These are phyloP conservation scores for Tetrapisispora arboricola DNA, from an alignment of 805 yeast species.

Conservation along the genomic window DNA sequence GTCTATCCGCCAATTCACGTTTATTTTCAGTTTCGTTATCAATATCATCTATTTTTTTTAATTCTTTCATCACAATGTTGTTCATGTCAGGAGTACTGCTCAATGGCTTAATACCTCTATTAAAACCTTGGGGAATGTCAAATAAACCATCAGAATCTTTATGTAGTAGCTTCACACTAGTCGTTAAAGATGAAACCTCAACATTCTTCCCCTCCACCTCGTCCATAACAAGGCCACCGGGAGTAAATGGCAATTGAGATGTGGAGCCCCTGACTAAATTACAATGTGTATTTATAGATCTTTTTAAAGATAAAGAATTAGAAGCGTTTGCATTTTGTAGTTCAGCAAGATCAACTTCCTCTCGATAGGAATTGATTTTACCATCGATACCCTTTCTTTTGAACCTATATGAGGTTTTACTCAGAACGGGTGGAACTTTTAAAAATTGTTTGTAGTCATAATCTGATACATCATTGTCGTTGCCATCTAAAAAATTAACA, in stretches of 20 bases:
- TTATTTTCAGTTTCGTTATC: constrained; percentile 29
- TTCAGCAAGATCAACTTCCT: constrained; percentile 43
- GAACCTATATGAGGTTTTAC: constrained; percentile 57
- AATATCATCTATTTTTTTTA: constrained; percentile 18
- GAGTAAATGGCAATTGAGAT: constrained; percentile 76
- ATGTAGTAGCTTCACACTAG: constrained; percentile 36
- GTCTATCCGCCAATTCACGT: constrained; percentile 31
- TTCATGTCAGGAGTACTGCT: constrained; percentile 7
- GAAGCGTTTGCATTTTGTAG: constrained; percentile 44
- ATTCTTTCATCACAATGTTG: constrained; percentile 14
- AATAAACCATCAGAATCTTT: constrained; percentile 66
- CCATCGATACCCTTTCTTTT: constrained; percentile 72
- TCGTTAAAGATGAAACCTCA: constrained; percentile 16
- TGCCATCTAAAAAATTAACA: constrained; percentile 17
- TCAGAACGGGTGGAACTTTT: constrained; percentile 47
- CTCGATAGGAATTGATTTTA: constrained; percentile 48
- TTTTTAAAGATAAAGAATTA: constrained; percentile 60
- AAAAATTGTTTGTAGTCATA: constrained; percentile 38
- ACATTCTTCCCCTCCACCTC: constrained; percentile 9
- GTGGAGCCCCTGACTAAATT: constrained; percentile 61
- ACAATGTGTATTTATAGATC: constrained; percentile 54
- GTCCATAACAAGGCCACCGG: constrained; percentile 62
- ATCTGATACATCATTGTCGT: constrained; percentile 6
- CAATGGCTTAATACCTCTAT: constrained; percentile 49
- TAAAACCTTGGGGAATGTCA: constrained; percentile 73